Evolutionary conservation across 495 filamentous ascomycete genomes (phyloP), one percentile per base, ranked within the genome.

Genomic region (Daldinia concentrica): DNA sequence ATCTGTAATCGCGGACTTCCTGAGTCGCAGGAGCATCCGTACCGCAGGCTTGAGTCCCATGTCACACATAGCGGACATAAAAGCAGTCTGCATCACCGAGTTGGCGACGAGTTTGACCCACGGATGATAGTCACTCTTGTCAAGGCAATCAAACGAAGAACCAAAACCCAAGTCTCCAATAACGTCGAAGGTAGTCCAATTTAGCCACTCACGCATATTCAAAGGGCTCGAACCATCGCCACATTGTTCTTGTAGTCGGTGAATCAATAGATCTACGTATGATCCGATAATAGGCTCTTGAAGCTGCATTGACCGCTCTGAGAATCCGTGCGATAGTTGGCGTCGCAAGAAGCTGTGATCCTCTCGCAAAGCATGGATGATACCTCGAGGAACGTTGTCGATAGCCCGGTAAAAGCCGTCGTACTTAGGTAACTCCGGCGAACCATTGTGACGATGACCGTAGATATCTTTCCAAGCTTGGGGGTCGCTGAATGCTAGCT

Each of bases 91-190:
- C 11, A 69, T 72, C 4, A 73, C 48, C 19, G 66, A 76, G 4
- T 77, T 62, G 51, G 85, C 81, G 27, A 86, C 74, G 3, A 76
- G 48, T 24, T 71, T 68, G 2, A 88, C 79, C 82, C 82, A 88
- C 9, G 75, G 74, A 76, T 87, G 78, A 27, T 82, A 79, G 3
- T 79, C 69, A 2, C 71, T 68, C 2, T 72, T 78, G 22, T 83
- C 74, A 6, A 88, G 72, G 45, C 84, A 83, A 30, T 76, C 78
- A 64, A 88, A 88, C 6, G 81, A 75, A 52, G 86, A 81, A 11
- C 83, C 84, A 66, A 87, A 85, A 17, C 79, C 78, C 6, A 88
- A 73, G 51, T 89, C 86, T 1, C 85, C 85, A 43, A 85, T 85
- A 7, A 86, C 74, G 37, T 87, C 86, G 50, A 88, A 87, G 1